A percentile compares a stretch with the other conserved stretches of the same genome.
phyloP scores from a whole-genome alignment of 352 stramenopile genomes.

The Pythium apleroticum region DNA sequence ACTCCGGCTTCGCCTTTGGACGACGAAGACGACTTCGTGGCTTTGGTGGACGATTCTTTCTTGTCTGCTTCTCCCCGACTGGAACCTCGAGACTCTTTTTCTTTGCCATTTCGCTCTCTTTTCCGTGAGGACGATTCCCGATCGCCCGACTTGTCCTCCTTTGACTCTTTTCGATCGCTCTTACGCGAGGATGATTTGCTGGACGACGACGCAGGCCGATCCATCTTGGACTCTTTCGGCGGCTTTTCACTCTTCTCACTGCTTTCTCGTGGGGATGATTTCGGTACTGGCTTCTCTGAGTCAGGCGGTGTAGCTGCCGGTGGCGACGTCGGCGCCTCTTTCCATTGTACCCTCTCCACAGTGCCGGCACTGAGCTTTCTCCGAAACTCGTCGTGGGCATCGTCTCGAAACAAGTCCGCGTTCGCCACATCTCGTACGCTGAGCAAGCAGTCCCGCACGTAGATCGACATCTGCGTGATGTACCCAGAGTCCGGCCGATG shows the following conservation, averaged over 20 bases:
- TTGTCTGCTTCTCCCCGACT: constrained; percentile 15
- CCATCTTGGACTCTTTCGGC: constrained; percentile 24
- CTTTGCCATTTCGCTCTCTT: constrained; percentile 16
- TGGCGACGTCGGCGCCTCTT: constrained; percentile 46
- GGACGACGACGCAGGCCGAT: constrained; percentile 12
- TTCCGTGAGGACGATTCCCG: constrained; percentile 4
- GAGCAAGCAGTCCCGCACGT: constrained; percentile 79
- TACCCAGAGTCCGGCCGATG: constrained; percentile 82
- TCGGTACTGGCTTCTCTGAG: constrained; percentile 30
- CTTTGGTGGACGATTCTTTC: not conserved
- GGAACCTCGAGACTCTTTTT: constrained; percentile 13
- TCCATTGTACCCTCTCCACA: constrained; percentile 80
- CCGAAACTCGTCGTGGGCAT: constrained; percentile 70
- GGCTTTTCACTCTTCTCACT: constrained; percentile 20
- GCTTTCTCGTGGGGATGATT: constrained; percentile 11
- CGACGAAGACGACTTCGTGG: not conserved
- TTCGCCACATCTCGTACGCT: constrained; percentile 62
- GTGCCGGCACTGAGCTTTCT: constrained; percentile 56
- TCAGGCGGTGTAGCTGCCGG: constrained; percentile 8
- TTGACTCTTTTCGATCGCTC: constrained; percentile 15
- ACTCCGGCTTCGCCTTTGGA: constrained; percentile 6
- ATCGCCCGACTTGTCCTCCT: constrained; percentile 17
- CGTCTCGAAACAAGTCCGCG: constrained; percentile 51
- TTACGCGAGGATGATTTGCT: constrained; percentile 23
- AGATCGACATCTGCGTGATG: constrained; percentile 85